A percentile compares a stretch with the other conserved stretches of the same genome.
Evolutionary conservation across 2,329 filamentous ascomycete species (phyloP).

Genomic region (Orbilia javanica): DNA sequence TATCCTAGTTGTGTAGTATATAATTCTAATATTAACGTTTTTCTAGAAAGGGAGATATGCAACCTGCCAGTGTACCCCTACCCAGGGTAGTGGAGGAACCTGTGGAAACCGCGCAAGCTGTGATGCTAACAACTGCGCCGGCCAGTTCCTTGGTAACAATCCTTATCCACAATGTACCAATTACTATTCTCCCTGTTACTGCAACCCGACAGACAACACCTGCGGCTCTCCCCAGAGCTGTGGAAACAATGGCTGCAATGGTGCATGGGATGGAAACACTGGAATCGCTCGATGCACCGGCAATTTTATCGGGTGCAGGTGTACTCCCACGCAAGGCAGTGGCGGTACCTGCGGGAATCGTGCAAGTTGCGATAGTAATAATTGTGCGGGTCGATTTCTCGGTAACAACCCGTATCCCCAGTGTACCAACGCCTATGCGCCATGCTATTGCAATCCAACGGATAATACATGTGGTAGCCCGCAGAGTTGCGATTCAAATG

Average conservation of each 20-base stretch:
- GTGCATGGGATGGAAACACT: slow-evolving; percentile 9
- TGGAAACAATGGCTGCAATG: slow-evolving; percentile 15
- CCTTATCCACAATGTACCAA: slow-evolving; percentile 28
- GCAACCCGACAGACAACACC: slow-evolving; percentile 19
- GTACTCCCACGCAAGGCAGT: slow-evolving; percentile 33
- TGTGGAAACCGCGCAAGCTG: slow-evolving; percentile 22
- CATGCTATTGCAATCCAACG: slow-evolving; percentile 29
- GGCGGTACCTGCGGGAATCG: slow-evolving; percentile 23
- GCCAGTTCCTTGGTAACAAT: neutral
- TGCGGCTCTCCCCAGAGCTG: slow-evolving; percentile 8
- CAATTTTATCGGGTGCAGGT: slow-evolving; percentile 21
- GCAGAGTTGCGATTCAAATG: slow-evolving; percentile 23
- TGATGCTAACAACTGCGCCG: slow-evolving; percentile 3
- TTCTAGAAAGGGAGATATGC: slow-evolving; percentile 34
- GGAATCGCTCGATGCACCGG: slow-evolving; percentile 11
- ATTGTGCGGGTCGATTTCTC: slow-evolving; percentile 19
- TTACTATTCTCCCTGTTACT: neutral
- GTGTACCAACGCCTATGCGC: slow-evolving; percentile 19
- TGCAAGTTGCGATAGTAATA: slow-evolving; percentile 10
- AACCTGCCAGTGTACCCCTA: slow-evolving; percentile 23
- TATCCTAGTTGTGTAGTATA: neutral
- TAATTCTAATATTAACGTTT: neutral
- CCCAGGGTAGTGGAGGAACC: slow-evolving; percentile 9
- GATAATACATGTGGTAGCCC: slow-evolving; percentile 29
- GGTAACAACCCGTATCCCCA: slow-evolving; percentile 26